These are phyloP conservation scores for Agaricus bisporus DNA, from an alignment of 768 basidiomycete species.

Conservation along the genomic window DNA sequence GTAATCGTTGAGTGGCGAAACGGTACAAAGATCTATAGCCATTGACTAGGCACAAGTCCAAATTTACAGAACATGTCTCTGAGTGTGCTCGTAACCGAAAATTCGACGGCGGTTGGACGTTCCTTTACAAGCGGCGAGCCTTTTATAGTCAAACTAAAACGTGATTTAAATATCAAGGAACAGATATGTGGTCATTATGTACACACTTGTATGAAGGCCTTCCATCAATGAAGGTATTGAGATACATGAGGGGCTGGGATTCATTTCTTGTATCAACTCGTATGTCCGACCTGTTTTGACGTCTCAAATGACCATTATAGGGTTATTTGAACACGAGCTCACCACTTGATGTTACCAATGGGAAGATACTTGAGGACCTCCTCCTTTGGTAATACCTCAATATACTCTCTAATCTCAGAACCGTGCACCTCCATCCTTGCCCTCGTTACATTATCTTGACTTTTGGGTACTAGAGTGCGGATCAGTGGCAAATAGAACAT, in stretches of 20 bases:
- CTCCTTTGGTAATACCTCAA: constrained; percentile 44
- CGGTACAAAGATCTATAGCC: constrained; percentile 37
- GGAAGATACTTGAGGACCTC: constrained; percentile 54
- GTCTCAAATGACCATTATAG: background rate
- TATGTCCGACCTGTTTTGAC: constrained; percentile 47
- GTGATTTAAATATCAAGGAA: background rate
- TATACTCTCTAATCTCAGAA: constrained; percentile 15
- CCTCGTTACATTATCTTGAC: constrained; percentile 35
- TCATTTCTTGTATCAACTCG: constrained; percentile 61
- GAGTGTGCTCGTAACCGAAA: constrained; percentile 41
- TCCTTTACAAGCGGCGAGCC: constrained; percentile 42
- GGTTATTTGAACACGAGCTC: constrained; percentile 8
- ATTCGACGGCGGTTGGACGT: constrained; percentile 37
- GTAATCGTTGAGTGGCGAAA: constrained; percentile 5
- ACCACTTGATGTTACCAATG: constrained; percentile 66
- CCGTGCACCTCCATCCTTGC: constrained; percentile 23
- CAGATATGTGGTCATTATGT: background rate
- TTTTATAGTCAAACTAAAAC: constrained; percentile 36
- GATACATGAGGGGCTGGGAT: constrained; percentile 40
- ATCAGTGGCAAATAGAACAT: constrained; percentile 64
- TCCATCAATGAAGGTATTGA: constrained; percentile 62
- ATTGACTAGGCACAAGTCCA: constrained; percentile 46
- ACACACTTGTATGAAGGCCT: constrained; percentile 44
- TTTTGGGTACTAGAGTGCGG: constrained; percentile 42
- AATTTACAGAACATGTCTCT: constrained; percentile 51